Base-by-base conservation (phyloP, 139 green algal genomes). In the Spirogloea muscicola region DNA sequence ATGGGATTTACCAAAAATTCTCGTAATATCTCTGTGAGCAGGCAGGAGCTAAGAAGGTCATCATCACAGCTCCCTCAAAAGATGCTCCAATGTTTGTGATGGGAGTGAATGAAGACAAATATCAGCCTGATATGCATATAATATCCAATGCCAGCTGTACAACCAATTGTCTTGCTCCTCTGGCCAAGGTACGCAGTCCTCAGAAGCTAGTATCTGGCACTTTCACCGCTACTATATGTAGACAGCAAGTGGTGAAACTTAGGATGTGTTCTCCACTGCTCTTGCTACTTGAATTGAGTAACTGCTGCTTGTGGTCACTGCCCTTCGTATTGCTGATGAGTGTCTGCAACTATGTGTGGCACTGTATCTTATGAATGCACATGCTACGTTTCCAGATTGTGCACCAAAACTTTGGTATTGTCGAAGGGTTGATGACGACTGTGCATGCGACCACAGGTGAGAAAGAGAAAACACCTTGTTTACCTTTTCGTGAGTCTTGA, bases 31-130 rank as follows among this genome's bases (percentile, higher is more conserved):
- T 58, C 16, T 68, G n/a, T 68, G 27, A 51, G 59, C 59, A 68
- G 59, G 59, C 33, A 52, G 94, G 94, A 68, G 94, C 94, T 86
- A 96, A 96, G 90, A 98, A 94, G 82, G 91, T 98, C 3, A 82
- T 98, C 83, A 97, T 98, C 86, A 91, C 87, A 18, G 94, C 94
- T 0, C 94, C 94, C 49, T 92, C 89, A 6, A 81, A 84, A 49
- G 91, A 96, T 81, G 77, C 92, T 1, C 91, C 91, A 67, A 98
- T 97, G 92, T 96, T 85, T 84, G 84, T 88, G 31, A 60, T 88
- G 52, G 81, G 82, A 25, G 84, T 88, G 58, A 88, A 88, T 76
- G 81, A 82, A 27, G 76, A 77, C 43, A 31, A 85, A 25, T 85
- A 84, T 76, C 62, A 79, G 25, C n/a, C 69, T 16, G 36, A 49